Evolutionary conservation across 495 filamentous ascomycete genomes (phyloP).

Genomic region (Penicillium alfredii): DNA sequence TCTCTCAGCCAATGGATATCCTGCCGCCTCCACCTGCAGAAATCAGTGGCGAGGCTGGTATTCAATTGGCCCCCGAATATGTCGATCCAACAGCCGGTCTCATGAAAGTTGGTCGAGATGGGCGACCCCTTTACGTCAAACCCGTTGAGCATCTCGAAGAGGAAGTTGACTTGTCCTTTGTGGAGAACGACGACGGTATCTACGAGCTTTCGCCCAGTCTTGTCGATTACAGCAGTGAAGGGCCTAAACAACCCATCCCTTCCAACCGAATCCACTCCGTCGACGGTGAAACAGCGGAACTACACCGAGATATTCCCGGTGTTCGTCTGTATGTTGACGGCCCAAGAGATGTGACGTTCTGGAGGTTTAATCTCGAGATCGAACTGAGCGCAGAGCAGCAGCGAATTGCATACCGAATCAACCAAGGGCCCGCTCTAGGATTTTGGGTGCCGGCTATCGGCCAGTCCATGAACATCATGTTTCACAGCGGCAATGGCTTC

Average conservation of each 20-base stretch:
- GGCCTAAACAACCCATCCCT: constrained; percentile 33
- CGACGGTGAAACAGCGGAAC: constrained; percentile 70
- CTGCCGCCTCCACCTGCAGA: constrained; percentile 73
- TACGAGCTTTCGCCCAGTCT: constrained; percentile 56
- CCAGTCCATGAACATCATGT: constrained; percentile 97
- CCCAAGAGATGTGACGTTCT: constrained; percentile 88
- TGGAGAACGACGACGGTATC: constrained; percentile 75
- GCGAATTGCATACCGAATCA: constrained; percentile 92
- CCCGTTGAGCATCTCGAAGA: constrained; percentile 78
- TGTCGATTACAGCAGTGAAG: constrained; percentile 35
- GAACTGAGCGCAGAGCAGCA: constrained; percentile 71
- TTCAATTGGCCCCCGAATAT: constrained; percentile 68
- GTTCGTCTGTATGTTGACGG: constrained; percentile 75
- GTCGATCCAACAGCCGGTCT: constrained; percentile 85
- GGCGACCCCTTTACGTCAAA: constrained; percentile 74
- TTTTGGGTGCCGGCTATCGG: constrained; percentile 91
- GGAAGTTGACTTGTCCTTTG: constrained; percentile 61
- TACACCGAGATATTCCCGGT: constrained; percentile 74
- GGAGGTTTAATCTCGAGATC: constrained; percentile 91
- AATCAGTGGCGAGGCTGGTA: constrained; percentile 54
- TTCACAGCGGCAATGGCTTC: constrained; percentile 96
- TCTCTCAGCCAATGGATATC: constrained; percentile 78
- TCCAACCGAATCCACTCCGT: constrained; percentile 36
- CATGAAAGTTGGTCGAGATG: constrained; percentile 73
- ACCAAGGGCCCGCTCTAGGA: constrained; percentile 76